Evolutionary conservation across 805 yeast species (phyloP), one percentile per base, ranked within the genome.

Genomic region (Cyberlindnera xylosilytica): DNA sequence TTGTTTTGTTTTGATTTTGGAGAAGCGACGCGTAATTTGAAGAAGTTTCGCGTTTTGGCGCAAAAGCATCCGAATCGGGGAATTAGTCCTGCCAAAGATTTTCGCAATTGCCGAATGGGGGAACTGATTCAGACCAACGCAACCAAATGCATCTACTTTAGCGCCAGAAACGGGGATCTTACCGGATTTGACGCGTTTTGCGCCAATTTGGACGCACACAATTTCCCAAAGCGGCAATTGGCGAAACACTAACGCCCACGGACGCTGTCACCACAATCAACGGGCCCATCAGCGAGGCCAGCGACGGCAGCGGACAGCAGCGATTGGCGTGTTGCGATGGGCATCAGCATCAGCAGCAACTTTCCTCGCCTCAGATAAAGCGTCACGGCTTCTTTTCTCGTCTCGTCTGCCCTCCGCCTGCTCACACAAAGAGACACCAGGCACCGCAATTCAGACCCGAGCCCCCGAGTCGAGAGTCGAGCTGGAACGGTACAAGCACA

Each of bases 1-100:
- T 33, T 28, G 41, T 29, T 41, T 39, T 42, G 42, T 37, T 36
- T 40, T 26, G 38, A 37, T 31, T 31, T 36, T 20, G 36, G 28
- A 6, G 24, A 20, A 6, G 20, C 24, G 33, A 30, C 39, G 42
- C 39, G 38, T 28, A 20, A 20, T 19, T 26, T 37, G n/a, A n/a
- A 5, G 29, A 22, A 26, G 6, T 40, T 40, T 34, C 38, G 38
- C 35, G 38, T 39, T 45, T 17, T 29, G 32, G 32, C 32, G 32
- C 19, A 15, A n/a, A 12, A 27, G 16, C 15, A n/a, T 11, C 30
- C 11, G 12, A 13, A 10, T 26, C n/a, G n/a, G 29, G 15, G 10
- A 26, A 9, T 22, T 8, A 10, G 24, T 10, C 5, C 12, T 12
- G 29, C 15, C n/a, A n/a, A 26, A 9, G n/a, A 9, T 26, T 26